Base-by-base conservation (phyloP, 2,329 filamentous ascomycete species). In the Hypoxylon sp. region DNA sequence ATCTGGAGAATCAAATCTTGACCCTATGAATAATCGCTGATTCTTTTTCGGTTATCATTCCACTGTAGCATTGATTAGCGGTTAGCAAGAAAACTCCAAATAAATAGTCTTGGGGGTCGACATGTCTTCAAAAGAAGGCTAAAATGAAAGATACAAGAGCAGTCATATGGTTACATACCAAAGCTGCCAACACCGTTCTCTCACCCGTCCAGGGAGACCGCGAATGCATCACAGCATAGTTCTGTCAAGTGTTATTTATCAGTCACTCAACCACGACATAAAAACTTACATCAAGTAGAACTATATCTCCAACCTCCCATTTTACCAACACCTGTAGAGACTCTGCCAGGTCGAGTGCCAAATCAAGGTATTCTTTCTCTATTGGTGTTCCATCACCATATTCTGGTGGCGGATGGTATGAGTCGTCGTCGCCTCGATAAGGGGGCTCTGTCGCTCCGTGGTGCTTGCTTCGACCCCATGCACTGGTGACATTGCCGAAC, bases 401-500 rank as follows among this genome's bases (percentile, higher is more conserved):
- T 13, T 60, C 53, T 1, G 66, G 67, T 11, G 67, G 69, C 3
- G 69, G 67, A 30, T 71, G 68, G 19, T 71, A 71, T 2, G 65
- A 67, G n/a, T 51, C 62, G 29, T 71, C 66, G 29, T 70, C 67
- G 3, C 67, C 67, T 11, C 54, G 60, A 43, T 68, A 69, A 0
- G 68, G 67, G 7, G 62, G 59, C 13, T 60, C 51, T 1, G 68
- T 71, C 20, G 67, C 69, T 9, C 68, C 67, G 37, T 70, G 69
- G 20, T 67, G 61, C 11, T 44, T 60, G 35, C 67, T 70, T 8
- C 67, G 63, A 3, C 67, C 69, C 68, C 68, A 71, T 2, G 68
- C 68, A 11, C 63, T 67, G 5, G 69, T 70, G n/a, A 71, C 50
- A 37, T 70, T 70, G 5, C 69, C 69, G 31, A 71, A 72, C 56